Evolutionary conservation across 2,329 filamentous ascomycete genomes (phyloP), one percentile per base, ranked within the genome.

Genomic region (Conoideocrella luteorostrata): DNA sequence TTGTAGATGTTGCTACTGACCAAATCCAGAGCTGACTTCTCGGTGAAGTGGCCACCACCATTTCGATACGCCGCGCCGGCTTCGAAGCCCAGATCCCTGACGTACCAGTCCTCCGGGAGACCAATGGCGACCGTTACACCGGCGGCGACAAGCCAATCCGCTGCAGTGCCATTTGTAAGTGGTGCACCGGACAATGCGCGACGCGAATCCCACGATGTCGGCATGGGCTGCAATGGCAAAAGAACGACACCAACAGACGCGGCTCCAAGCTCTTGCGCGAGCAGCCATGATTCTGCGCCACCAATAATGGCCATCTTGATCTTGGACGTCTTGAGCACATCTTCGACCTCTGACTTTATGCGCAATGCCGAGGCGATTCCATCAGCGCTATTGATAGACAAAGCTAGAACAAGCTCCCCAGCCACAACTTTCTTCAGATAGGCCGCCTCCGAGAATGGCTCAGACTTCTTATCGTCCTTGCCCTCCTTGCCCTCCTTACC

Each of bases 161-260:
- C 64, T 0, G 72, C 71, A 1, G 81, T 84, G 21, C 80, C 79
- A 52, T 83, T 82, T 1, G 80, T 82, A 1, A 85, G 67, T 1
- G 82, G 82, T 5, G 81, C 80, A 2, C 82, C 82, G 0, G 78
- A 74, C 10, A 85, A 65, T 0, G 77, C 72, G 2, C 80, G 74
- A 0, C 78, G 74, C 59, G 81, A 67, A 48, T 84, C 79, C 82
- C 81, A 86, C 0, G 56, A 60, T 3, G 56, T 59, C 2, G 71
- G 69, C 53, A 75, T 78, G 0, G 77, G 71, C 49, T 78, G 72
- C 11, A 82, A 58, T 1, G 80, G 80, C 0, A 74, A 68, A 2
- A 86, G 70, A 21, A 85, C 72, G 17, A 86, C 76, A 46, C 75
- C 70, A 1, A 82, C 75, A 1, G 66, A 51, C 0, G 79, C 77